Evolutionary conservation across 345 rosid genomes (phyloP), one percentile per base, ranked within the genome.

Genomic region (Hibiscus tridactylites): DNA sequence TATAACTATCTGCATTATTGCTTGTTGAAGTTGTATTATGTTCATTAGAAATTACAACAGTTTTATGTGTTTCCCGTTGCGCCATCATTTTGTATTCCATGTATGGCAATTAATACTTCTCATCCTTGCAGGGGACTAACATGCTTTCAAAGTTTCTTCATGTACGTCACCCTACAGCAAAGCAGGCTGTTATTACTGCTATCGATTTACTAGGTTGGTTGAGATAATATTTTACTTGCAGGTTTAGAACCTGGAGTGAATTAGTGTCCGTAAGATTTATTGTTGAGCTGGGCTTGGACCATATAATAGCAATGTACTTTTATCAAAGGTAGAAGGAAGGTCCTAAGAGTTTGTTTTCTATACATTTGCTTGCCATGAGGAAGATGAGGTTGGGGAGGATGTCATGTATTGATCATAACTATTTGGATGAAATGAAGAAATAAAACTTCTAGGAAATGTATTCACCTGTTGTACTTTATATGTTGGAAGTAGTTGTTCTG

Each of bases 121-220:
- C 59, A 71, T 71, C 79, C 70, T 74, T 73, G 47, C 91, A 94
- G 98, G 98, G 98, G 54, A 94, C 98, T 35, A 94, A 94, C 83
- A 91, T 94, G 98, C 96, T 94, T 80, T 91, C 98, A 59, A 80
- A 92, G 74, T 96, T 93, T 85, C 97, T 93, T 86, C 94, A 93
- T 81, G 98, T 93, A 72, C 86, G 90, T 49, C 87, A 88, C 65
- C 96, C 88, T 71, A 87, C 94, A 66, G 96, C 98, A 78, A 94
- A 91, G 82, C 96, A 91, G 81, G 98, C 98, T 69, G 97, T 94
- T 71, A 94, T 94, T 70, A 91, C 96, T 74, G 98, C 98, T 73
- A 94, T 94, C 74, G 90, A 91, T 83, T 86, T 91, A 77, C 88
- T 94, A 83, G 98, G 98, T 94, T 75, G 71, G 87, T 78, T 58